phyloP scores from a whole-genome alignment of 2,329 filamentous ascomycete species.

The Xylaria sp. region DNA sequence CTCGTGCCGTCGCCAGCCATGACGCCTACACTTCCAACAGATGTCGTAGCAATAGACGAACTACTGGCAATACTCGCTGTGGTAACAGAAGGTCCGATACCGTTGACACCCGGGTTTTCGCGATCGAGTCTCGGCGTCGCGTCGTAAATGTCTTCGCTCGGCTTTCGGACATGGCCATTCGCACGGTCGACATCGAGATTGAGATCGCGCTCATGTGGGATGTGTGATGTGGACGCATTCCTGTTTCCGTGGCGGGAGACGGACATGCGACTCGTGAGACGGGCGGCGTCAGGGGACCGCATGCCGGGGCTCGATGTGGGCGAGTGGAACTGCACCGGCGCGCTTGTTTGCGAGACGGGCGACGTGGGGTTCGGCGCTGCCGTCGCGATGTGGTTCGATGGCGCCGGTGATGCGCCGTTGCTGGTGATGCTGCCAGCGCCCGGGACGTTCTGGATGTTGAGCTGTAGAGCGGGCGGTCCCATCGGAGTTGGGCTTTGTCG shows the following conservation, averaged over 20 bases:
- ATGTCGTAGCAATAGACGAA: background rate
- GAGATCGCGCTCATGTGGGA: slow-evolving; percentile 19
- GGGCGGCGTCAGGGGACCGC: slow-evolving; percentile 14
- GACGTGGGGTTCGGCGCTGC: background rate
- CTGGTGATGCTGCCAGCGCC: slow-evolving; percentile 4
- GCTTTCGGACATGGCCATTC: slow-evolving; percentile 18
- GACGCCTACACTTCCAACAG: too few species aligned
- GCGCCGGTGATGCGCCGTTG: slow-evolving; percentile 4
- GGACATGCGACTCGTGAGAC: slow-evolving; percentile 26
- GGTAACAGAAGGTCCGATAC: slow-evolving; percentile 2
- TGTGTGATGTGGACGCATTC: slow-evolving; percentile 8
- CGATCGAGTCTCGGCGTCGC: slow-evolving; percentile 26
- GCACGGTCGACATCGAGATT: slow-evolving; percentile 28
- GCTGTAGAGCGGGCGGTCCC: slow-evolving; percentile 8
- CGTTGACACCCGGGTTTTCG: background rate
- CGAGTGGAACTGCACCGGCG: background rate
- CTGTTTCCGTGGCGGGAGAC: slow-evolving; percentile 9
- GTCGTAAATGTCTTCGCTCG: slow-evolving; percentile 30
- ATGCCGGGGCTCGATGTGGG: slow-evolving; percentile 3
- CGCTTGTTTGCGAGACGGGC: slow-evolving; percentile 1
- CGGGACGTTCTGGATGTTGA: background rate
- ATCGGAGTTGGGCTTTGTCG: slow-evolving; percentile 12
- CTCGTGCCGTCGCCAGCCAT: background rate
- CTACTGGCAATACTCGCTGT: background rate
- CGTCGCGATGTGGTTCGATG: slow-evolving; percentile 4